These are phyloP conservation scores for Trichoderma semiorbis DNA, from an alignment of 2,329 filamentous ascomycete species.

Conservation along the genomic window DNA sequence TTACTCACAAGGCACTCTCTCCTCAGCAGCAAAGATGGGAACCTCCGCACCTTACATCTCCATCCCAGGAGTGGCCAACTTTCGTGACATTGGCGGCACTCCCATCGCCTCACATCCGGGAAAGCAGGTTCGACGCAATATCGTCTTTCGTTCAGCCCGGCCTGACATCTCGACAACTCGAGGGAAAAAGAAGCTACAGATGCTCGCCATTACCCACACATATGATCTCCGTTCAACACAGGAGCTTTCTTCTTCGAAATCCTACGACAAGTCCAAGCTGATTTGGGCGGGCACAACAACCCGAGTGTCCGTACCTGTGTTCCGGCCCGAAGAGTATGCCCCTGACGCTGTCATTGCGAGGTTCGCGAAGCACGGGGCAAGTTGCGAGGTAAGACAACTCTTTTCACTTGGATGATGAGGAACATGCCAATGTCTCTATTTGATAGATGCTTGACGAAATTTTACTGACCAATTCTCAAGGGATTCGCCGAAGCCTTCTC, in stretches of 20 bases:
- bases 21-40: background rate
- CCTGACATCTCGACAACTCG: background rate
- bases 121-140: background rate
- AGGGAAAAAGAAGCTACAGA: background rate
- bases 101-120: background rate
- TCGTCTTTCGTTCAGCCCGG: slow-evolving; percentile 1
- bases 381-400: background rate
- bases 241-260: background rate
- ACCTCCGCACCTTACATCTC: background rate
- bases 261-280: background rate
- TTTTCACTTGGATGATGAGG: background rate
- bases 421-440: background rate
- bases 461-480: background rate
- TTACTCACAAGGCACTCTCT: background rate
- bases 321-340: background rate
- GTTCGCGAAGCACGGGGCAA: background rate
- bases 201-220: background rate
- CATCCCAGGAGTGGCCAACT: slow-evolving; percentile 3
- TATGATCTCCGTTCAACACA: background rate
- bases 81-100: background rate
- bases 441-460: background rate
- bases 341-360: background rate
- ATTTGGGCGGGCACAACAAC: background rate
- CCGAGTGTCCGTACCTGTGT: background rate
- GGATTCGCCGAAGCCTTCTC: background rate